Evolutionary conservation across 1,139 yeast genomes (phyloP), one percentile per base, ranked within the genome.

Genomic region (Sugiyamaella novakii): DNA sequence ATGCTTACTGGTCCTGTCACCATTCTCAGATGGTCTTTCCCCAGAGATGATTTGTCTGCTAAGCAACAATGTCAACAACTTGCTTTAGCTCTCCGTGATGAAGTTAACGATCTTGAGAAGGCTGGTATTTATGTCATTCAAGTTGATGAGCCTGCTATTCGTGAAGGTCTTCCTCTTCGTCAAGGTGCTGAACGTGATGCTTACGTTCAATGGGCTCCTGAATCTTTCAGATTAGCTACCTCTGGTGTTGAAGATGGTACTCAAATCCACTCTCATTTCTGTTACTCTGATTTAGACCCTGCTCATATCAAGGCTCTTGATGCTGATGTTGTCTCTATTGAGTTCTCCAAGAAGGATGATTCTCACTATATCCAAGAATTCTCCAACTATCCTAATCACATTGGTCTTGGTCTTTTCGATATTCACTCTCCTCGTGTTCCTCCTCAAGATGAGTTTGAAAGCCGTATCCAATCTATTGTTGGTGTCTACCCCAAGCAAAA

Each of bases 1-100:
- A 92, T 92, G 98, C 86, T 92, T 74, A 91, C 98, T 72, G 98
- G 98, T 78, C 98, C 98, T 73, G 95, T 92, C 66, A 92, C 98
- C 68, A 88, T 95, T 77, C 84, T 92, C 74, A 88, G 98, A 84
- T 92, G 98, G 98, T 92, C 98, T 67, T 92, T 92, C 98, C 98
- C 98, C 79, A 88, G 98, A 84, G 94, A 91, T 72, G 98, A 92
- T 69, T 86, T 92, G 64, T 80, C 96, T 60, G 94, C 87, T 78
- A 83, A 87, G 80, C 80, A 83, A 62, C 98, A 92, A 81, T 91
- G 98, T 66, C 81, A 87, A 73, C 98, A 92, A 82, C 86, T 92
- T 73, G 95, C 96, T 71, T 80, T 92, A 69, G 98, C 98, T 65
- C 82, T 92, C 71, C 88, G 98, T 80, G 98, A 92, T 68, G 98